Base-by-base conservation (phyloP, 2,329 filamentous ascomycete genomes). In the Aureobasidium sp. region DNA sequence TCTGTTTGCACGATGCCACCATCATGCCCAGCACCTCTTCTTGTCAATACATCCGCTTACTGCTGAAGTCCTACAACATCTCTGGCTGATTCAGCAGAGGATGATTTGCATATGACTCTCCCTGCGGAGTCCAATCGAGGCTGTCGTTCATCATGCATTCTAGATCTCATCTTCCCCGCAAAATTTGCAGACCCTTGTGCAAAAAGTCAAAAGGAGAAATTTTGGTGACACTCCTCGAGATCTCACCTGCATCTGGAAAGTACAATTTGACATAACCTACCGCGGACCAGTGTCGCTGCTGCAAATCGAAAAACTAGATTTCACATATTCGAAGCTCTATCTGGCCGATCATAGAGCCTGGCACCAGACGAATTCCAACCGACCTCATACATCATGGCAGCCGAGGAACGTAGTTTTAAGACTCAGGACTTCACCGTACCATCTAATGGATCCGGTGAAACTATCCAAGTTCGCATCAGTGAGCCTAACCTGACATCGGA, bases 401-500 rank as follows among this genome's bases (percentile, higher is more conserved):
- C 44, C 15, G 42, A 51, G 26, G 36, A 51, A 44, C 41, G 47
- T 17, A 52, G 37, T 13, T 42, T 61, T 36, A 61, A 61, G 20
- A 60, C 57, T 9, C 46, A 51, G 8, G 57, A 51, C 5, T 61
- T 51, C 3, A 61, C 37, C 5, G 47, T 61, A 6, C 57, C 57
- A 10, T 42, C 60, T 12, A 62, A 62, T 36, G n/a, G 17, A 29
- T 50, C 60, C 15, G 51, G 50, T 26, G 60, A 48, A 20, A 55
- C 52, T 8, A 42, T 55, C 8, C 23, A 44, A 15, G 60, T 66
- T 7, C 56, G 39, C 41, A 66, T 66, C 32, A 64, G 60, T 27
- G 64, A 66, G 39, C 63, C 64, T 5, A 52, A 62, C 17, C 23
- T 64, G n/a, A 64, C 62, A 44, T 72, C 74, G 17, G 70, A 76